Evolutionary conservation across 257 asterid genomes (phyloP).

Genomic region (Asclepias syriaca): DNA sequence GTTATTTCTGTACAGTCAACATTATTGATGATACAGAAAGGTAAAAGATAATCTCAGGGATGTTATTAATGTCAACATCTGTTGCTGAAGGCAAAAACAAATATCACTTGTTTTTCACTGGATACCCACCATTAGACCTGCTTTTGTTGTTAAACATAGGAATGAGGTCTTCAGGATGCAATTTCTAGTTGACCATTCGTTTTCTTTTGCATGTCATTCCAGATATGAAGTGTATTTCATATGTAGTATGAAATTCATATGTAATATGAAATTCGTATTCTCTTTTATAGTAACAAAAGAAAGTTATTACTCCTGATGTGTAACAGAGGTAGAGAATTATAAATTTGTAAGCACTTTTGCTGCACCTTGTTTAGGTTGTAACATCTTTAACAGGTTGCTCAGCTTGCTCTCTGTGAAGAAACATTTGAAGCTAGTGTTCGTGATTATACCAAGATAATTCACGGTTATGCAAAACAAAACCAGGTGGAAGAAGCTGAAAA

Average conservation of each 20-base stretch:
- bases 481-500: slow-evolving; percentile 62
- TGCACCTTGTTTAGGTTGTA: slow-evolving; percentile 6
- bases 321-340: not conserved
- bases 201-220: not conserved
- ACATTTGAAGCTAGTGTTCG: slow-evolving; percentile 78
- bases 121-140: not conserved
- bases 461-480: slow-evolving; percentile 51
- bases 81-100: not conserved
- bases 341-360: slow-evolving; percentile 7
- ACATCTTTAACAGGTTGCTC: slow-evolving; percentile 45
- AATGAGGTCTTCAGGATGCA: not conserved
- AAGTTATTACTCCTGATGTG: not conserved
- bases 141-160: not conserved
- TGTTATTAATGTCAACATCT: not conserved
- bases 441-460: slow-evolving; percentile 78
- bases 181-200: not conserved
- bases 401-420: slow-evolving; percentile 58
- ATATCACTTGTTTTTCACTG: not conserved
- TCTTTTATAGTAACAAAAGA: not conserved
- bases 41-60: not conserved
- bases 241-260: not conserved
- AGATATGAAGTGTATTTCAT: not conserved
- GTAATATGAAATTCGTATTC: not conserved
- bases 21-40: not conserved
- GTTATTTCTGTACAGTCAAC: not conserved